phyloP scores from a whole-genome alignment of 2,329 filamentous ascomycete genomes.

The Chaetomium olivaceum region DNA sequence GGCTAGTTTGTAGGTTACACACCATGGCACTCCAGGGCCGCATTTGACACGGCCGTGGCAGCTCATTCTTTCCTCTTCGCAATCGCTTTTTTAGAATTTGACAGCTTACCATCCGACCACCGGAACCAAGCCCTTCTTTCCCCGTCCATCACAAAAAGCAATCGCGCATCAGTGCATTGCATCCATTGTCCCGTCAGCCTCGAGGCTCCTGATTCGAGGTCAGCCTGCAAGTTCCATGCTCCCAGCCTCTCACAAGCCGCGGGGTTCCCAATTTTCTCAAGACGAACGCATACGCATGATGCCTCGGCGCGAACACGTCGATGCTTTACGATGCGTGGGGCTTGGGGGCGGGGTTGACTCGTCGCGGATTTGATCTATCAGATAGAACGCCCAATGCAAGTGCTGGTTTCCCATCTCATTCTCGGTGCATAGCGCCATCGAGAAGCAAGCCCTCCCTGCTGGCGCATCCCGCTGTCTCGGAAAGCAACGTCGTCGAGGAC shows the following conservation, averaged over 20 bases:
- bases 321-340: not conserved
- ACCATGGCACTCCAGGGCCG: not conserved
- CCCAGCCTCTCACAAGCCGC: not conserved
- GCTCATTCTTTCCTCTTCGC: not conserved
- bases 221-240: not conserved
- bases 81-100: no score
- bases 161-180: not conserved
- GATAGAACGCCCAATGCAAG: not conserved
- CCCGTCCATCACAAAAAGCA: not conserved
- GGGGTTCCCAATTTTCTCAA: not conserved
- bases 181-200: not conserved
- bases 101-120: no score
- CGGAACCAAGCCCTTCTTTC: not conserved
- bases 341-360: not conserved
- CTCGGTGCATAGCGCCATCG: not conserved
- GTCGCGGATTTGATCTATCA: not conserved
- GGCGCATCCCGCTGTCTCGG: not conserved
- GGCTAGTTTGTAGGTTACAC: no score
- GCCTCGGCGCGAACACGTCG: not conserved
- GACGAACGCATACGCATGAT: not conserved
- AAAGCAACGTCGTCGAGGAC: not conserved
- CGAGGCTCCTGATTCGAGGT: not conserved
- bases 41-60: not conserved
- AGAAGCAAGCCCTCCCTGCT: not conserved
- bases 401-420: not conserved